A percentile compares a stretch with the other conserved stretches of the same genome.
Conservation (phyloP, 2,329 filamentous ascomycete genomes). For the Cladophialophora psammophila region DNA sequence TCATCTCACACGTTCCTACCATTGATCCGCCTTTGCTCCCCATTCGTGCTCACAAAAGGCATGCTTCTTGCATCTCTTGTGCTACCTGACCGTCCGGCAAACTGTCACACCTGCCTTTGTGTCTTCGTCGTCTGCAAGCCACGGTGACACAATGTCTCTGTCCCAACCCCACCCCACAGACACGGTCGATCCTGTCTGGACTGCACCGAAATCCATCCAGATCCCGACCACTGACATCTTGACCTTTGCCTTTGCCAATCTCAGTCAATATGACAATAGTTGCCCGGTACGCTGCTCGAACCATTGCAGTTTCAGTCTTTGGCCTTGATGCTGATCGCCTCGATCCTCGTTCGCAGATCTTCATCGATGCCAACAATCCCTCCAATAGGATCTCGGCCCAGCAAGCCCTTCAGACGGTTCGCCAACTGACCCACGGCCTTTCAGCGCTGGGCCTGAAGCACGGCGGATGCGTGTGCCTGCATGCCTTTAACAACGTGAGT, state of each 20-base stretch:
- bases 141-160: constrained; percentile 36
- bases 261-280: constrained; percentile 47
- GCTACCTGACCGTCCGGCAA: constrained; percentile 26
- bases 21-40: constrained; percentile 8
- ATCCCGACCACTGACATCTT: constrained; percentile 46
- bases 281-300: constrained; percentile 42
- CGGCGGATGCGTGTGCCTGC: constrained; percentile 54
- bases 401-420: constrained; percentile 48
- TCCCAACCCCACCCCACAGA: constrained; percentile 12
- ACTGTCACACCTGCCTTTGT: constrained; percentile 29
- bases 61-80: constrained; percentile 26
- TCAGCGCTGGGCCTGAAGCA: constrained; percentile 48
- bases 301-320: background rate
- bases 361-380: constrained; percentile 53
- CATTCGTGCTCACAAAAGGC: constrained; percentile 10
- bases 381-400: constrained; percentile 47
- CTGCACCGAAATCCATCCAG: constrained; percentile 18
- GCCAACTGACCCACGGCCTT: constrained; percentile 51
- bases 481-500: constrained; percentile 52
- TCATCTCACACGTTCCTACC: constrained; percentile 21
- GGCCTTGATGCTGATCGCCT: constrained; percentile 9
- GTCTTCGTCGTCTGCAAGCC: constrained; percentile 31
- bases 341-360: constrained; percentile 42
- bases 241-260: constrained; percentile 51
- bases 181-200: constrained; percentile 25